Evolutionary conservation across 345 rosid species (phyloP).

Genomic region (Trapa bicornis): DNA sequence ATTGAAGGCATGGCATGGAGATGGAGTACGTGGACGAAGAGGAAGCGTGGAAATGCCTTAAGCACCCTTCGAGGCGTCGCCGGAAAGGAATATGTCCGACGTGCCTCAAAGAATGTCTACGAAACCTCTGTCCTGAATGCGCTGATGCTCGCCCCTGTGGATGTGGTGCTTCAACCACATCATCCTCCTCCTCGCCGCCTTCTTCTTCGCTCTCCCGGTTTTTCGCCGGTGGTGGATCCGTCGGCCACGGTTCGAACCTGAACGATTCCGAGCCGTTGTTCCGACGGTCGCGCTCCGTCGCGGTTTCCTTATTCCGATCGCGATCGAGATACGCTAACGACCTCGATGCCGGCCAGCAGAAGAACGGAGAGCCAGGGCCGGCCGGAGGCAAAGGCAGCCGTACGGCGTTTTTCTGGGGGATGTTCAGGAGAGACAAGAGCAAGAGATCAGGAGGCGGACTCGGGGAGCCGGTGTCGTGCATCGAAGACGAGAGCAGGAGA

Average conservation of each 20-base stretch:
- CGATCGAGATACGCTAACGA: slow-evolving; percentile 20
- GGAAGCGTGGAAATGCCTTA: slow-evolving; percentile 56
- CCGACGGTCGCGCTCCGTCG: slow-evolving; percentile 69
- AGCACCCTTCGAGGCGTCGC: slow-evolving; percentile 57
- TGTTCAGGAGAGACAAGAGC: slow-evolving; percentile 29
- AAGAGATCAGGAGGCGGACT: slow-evolving; percentile 11
- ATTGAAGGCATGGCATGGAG: slow-evolving; percentile 7
- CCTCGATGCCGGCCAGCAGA: slow-evolving; percentile 4
- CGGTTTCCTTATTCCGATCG: slow-evolving; percentile 50
- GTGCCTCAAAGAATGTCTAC: slow-evolving; percentile 70
- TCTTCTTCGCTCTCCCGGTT: slow-evolving; percentile 18
- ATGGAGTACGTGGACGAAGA: slow-evolving; percentile 46
- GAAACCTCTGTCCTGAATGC: slow-evolving; percentile 75
- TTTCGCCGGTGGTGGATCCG: slow-evolving; percentile 26
- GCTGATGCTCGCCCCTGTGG: slow-evolving; percentile 59
- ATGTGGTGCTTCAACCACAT: slow-evolving; percentile 33
- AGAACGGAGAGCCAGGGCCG: slow-evolving; percentile 1
- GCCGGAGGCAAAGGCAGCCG: slow-evolving; percentile 7
- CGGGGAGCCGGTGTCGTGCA: not conserved
- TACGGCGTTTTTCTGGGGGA: slow-evolving; percentile 43
- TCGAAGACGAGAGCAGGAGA: slow-evolving; percentile 9
- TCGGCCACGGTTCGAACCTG: slow-evolving; percentile 44
- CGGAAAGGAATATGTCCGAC: slow-evolving; percentile 69
- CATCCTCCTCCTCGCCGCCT: slow-evolving; percentile 40
- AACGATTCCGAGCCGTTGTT: slow-evolving; percentile 62